Evolutionary conservation across 805 yeast species (phyloP).

Genomic region (Teunomyces stri): DNA sequence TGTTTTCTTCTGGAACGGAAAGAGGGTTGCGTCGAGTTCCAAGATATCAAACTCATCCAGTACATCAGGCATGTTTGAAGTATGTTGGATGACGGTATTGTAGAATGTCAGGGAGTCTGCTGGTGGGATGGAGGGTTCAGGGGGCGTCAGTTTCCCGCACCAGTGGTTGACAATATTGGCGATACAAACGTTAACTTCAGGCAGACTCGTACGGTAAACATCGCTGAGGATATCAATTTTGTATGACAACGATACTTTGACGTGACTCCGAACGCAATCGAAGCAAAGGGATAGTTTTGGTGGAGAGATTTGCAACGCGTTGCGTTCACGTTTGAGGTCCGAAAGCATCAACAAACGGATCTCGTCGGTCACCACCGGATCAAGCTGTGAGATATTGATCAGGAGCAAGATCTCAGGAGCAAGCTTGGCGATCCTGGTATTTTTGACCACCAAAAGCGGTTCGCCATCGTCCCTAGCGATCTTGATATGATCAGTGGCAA

Average conservation of each 20-base stretch:
- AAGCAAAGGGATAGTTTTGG: conserved; percentile 3
- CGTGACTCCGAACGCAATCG: conserved; percentile 5
- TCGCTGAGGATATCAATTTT: conserved; percentile 15
- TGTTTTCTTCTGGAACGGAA: conserved; percentile 53
- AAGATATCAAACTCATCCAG: conserved; percentile 32
- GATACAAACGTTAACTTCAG: conserved; percentile 1
- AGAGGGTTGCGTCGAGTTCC: conserved; percentile 41
- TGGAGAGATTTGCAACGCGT: conserved; percentile 6
- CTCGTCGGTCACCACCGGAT: conserved; percentile 12
- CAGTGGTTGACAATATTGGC: background rate
- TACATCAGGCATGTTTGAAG: conserved; percentile 24
- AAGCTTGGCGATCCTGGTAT: conserved; percentile 6
- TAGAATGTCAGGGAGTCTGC: conserved; percentile 35
- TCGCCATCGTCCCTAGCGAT: conserved; percentile 6
- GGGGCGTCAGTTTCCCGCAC: background rate
- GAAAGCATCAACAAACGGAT: conserved; percentile 12
- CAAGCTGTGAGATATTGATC: conserved; percentile 9
- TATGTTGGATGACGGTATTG: conserved; percentile 46
- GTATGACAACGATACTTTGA: conserved; percentile 13
- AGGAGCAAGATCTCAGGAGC: conserved; percentile 12
- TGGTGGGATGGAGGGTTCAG: background rate
- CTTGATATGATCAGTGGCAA: conserved; percentile 14
- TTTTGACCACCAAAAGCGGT: conserved; percentile 9
- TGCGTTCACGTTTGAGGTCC: conserved; percentile 9
- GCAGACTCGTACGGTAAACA: conserved; percentile 16